These are phyloP conservation scores for Alternaria sp. DNA, from an alignment of 2,329 filamentous ascomycete genomes.

Conservation along the genomic window DNA sequence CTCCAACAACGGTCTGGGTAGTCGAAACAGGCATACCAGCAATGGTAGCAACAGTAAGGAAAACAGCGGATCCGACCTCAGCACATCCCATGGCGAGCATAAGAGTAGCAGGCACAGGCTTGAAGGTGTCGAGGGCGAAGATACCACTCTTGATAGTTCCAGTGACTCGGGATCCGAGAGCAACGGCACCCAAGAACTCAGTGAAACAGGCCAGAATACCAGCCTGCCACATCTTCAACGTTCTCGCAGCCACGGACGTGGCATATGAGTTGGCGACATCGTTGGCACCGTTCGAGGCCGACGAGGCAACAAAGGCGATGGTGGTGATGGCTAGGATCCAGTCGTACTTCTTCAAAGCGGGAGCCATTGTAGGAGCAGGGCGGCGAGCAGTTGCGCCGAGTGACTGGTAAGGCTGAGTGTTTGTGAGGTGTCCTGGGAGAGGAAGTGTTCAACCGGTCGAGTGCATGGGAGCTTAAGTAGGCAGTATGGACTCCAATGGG, in stretches of 20 bases:
- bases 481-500: background rate
- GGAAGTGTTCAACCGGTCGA: background rate
- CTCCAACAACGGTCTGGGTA: slow-evolving; percentile 68
- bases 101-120: slow-evolving; percentile 59
- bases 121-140: slow-evolving; percentile 60
- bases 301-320: slow-evolving; percentile 47
- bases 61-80: slow-evolving; percentile 39
- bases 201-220: slow-evolving; percentile 60
- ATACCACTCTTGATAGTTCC: slow-evolving; percentile 70
- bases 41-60: slow-evolving; percentile 63
- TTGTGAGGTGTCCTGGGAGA: background rate
- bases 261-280: slow-evolving; percentile 66
- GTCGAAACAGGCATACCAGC: slow-evolving; percentile 67
- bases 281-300: slow-evolving; percentile 55
- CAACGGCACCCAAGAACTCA: slow-evolving; percentile 62
- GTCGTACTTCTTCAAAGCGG: slow-evolving; percentile 38
- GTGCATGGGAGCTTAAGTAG: slow-evolving; percentile 11
- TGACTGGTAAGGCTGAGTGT: slow-evolving; percentile 1
- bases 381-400: slow-evolving; percentile 7
- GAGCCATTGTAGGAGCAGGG: slow-evolving; percentile 9
- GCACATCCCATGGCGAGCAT: slow-evolving; percentile 69
- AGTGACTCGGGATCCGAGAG: slow-evolving; percentile 63
- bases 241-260: slow-evolving; percentile 53
- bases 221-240: slow-evolving; percentile 62
- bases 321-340: slow-evolving; percentile 54